These are phyloP conservation scores for Chaetoceros tenuissimus DNA, from an alignment of 108 stramenopile species.

Conservation along the genomic window DNA sequence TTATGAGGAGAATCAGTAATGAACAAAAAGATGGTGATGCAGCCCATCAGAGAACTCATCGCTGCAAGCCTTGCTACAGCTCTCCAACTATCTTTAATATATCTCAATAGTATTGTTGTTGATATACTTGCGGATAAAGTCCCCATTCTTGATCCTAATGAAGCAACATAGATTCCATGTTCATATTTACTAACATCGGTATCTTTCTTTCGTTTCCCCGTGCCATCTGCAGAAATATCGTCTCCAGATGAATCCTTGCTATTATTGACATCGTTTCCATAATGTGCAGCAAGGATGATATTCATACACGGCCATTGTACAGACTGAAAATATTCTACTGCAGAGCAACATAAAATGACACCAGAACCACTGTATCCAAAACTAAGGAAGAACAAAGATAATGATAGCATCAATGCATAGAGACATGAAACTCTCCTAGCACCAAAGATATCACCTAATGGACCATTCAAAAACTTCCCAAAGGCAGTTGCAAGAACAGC, in stretches of 20 bases:
- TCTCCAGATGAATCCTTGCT: neutral
- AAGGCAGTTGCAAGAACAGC: conserved; percentile 59
- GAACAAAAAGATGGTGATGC: conserved; percentile 44
- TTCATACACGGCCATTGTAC: conserved; percentile 66
- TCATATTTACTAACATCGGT: conserved; percentile 39
- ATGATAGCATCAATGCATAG: conserved; percentile 33
- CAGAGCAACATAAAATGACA: conserved; percentile 49
- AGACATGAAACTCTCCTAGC: conserved; percentile 46
- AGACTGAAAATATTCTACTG: conserved; percentile 58
- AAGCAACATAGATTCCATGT: conserved; percentile 53
- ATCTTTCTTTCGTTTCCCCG: conserved; percentile 20
- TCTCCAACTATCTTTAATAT: conserved; percentile 42
- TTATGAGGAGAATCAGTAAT: conserved; percentile 47
- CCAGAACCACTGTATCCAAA: conserved; percentile 21
- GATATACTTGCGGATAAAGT: conserved; percentile 54
- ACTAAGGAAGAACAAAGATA: conserved; percentile 41
- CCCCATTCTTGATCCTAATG: conserved; percentile 65
- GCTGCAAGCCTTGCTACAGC: conserved; percentile 44
- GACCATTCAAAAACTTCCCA: conserved; percentile 73
- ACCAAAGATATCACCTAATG: conserved; percentile 56
- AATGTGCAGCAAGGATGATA: conserved; percentile 71
- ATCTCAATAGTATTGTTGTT: conserved; percentile 42
- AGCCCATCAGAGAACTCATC: conserved; percentile 31
- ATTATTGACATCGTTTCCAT: conserved; percentile 10
- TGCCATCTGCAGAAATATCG: conserved; percentile 9